A percentile compares a stretch with the other conserved stretches of the same genome.
Conservation (phyloP, 805 yeast species). For the Zygoascus flipseniorum region DNA sequence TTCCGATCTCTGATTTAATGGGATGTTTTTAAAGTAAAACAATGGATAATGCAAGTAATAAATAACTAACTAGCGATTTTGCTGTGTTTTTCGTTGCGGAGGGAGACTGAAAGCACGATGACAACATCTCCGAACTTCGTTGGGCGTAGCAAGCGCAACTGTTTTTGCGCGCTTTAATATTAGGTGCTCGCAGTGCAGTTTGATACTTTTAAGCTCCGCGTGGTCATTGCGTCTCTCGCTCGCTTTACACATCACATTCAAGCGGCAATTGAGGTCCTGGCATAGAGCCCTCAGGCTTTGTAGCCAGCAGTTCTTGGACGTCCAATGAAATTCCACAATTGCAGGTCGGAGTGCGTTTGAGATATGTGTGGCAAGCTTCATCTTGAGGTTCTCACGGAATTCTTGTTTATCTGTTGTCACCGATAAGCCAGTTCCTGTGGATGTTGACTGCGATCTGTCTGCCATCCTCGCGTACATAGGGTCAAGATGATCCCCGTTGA, state of each 20-base stretch:
- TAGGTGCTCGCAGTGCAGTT: neutral
- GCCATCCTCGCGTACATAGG: slow-evolving; percentile 1
- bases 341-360: neutral
- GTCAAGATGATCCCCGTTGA: slow-evolving; percentile 15
- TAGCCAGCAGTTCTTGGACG: neutral
- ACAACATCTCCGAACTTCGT: neutral
- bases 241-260: neutral
- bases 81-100: too few relatives aligned
- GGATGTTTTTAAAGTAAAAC: too few relatives aligned
- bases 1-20: too few relatives aligned
- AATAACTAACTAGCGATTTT: too few relatives aligned
- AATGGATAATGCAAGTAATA: too few relatives aligned
- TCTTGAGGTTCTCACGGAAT: neutral
- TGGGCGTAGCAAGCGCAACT: neutral
- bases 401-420: neutral
- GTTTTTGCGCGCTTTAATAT: neutral
- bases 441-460: neutral
- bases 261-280: neutral
- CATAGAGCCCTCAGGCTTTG: neutral
- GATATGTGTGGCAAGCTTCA: neutral
- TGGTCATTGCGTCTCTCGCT: neutral
- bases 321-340: neutral
- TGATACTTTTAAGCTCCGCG: neutral
- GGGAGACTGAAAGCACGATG: neutral
- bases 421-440: neutral